Percentiles rank a stretch among this genome's conserved stretches.
phyloP scores from a whole-genome alignment of 345 rosid genomes.

The Populus simonii region DNA sequence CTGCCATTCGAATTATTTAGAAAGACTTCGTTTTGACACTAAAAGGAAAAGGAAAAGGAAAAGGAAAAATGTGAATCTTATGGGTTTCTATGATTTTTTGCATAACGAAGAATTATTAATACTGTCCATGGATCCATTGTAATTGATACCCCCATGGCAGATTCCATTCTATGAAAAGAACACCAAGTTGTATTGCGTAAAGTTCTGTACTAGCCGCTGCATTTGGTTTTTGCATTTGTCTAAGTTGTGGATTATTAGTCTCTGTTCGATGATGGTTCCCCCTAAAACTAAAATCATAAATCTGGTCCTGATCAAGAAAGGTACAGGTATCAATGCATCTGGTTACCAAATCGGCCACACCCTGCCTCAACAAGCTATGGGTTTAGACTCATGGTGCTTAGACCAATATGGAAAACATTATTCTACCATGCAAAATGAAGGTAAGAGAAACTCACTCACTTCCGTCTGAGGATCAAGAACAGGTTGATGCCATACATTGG shows the following conservation, averaged over 20 bases:
- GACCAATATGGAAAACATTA: not conserved
- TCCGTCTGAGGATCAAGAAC: conserved; percentile 76
- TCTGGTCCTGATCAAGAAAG: not conserved
- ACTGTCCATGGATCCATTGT: not conserved
- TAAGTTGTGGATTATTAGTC: not conserved
- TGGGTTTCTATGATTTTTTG: not conserved
- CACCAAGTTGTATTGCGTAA: not conserved
- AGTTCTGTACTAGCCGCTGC: not conserved
- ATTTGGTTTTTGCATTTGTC: not conserved
- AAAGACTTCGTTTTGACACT: not conserved
- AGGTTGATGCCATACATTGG: conserved; percentile 49
- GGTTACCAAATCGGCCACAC: not conserved
- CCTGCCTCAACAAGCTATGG: not conserved
- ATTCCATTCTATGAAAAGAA: not conserved
- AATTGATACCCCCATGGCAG: not conserved
- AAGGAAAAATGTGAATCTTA: not conserved
- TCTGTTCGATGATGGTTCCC: not conserved
- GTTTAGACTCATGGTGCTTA: not conserved
- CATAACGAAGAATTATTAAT: too few relatives aligned
- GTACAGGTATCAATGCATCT: not conserved
- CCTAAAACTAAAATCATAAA: not conserved
- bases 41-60: not conserved
- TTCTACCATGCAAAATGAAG: not conserved
- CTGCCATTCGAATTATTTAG: not conserved
- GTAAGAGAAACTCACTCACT: conserved; percentile 35